phyloP scores from a whole-genome alignment of 2,329 filamentous ascomycete genomes.

The Exophiala xenobiotica region DNA sequence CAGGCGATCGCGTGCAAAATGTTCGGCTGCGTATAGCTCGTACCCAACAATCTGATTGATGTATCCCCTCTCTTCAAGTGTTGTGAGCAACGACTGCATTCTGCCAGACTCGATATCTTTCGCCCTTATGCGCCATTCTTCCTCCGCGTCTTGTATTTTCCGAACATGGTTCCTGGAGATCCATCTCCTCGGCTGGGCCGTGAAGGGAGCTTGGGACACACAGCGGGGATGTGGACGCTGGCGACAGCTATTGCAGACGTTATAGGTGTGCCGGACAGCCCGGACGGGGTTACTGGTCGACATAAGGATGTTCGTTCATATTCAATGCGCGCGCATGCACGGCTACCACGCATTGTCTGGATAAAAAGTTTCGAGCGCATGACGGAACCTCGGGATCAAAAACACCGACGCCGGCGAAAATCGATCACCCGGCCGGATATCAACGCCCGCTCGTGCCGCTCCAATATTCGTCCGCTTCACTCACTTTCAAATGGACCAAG shows the following conservation, averaged over 20 bases:
- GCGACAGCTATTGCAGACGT: slow-evolving; percentile 21
- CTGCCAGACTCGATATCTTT: slow-evolving; percentile 45
- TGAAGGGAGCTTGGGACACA: background rate
- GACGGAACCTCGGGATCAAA: background rate
- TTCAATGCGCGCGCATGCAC: background rate
- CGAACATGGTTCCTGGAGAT: slow-evolving; percentile 40
- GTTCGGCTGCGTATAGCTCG: slow-evolving; percentile 17
- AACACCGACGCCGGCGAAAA: background rate
- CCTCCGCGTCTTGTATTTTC: slow-evolving; percentile 41
- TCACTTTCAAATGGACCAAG: background rate
- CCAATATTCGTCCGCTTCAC: background rate
- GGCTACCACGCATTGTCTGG: background rate
- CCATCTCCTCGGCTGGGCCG: slow-evolving; percentile 31
- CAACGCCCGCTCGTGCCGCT: no score
- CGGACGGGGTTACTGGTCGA: slow-evolving; percentile 4
- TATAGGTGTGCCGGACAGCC: slow-evolving; percentile 11
- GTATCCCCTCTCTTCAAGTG: slow-evolving; percentile 48
- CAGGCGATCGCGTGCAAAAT: background rate
- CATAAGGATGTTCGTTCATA: slow-evolving; percentile 9
- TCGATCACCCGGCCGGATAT: no score
- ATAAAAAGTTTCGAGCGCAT: slow-evolving; percentile 6
- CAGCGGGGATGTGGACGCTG: slow-evolving; percentile 3
- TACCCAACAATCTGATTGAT: slow-evolving; percentile 50
- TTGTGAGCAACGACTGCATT: slow-evolving; percentile 43
- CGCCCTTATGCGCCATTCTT: slow-evolving; percentile 42